phyloP scores from a whole-genome alignment of 2,329 filamentous ascomycete genomes.

The Alternaria metachromatica region DNA sequence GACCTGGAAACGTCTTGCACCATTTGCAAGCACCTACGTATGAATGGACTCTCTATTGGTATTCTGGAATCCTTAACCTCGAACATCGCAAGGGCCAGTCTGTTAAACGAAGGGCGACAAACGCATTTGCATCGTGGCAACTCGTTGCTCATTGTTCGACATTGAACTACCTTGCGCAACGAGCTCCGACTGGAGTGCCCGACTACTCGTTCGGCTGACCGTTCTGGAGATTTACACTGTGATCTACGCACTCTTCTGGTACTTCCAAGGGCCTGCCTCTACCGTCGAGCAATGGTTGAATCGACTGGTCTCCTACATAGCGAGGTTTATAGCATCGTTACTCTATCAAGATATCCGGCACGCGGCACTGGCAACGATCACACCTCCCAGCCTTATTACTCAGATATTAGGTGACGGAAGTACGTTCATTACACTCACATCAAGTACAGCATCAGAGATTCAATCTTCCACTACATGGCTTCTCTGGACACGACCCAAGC shows the following conservation, averaged over 20 bases:
- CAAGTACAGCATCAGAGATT: neutral
- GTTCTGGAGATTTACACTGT: neutral
- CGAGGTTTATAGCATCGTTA: neutral
- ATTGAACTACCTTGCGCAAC: neutral
- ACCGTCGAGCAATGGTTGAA: neutral
- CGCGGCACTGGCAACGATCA: neutral
- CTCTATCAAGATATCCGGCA: neutral
- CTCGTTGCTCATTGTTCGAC: neutral
- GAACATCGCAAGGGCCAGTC: neutral
- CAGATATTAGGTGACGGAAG: neutral
- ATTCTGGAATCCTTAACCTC: neutral
- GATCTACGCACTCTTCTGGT: neutral
- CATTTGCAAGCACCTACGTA: neutral
- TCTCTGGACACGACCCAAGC: neutral
- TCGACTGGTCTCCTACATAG: neutral
- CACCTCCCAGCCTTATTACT: neutral
- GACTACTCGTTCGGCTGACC: neutral
- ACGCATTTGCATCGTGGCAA: neutral
- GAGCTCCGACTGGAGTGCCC: rapidly evolving
- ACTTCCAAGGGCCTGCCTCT: neutral
- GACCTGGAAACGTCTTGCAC: neutral
- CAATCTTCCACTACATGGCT: neutral
- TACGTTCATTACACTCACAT: neutral
- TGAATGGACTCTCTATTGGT: neutral
- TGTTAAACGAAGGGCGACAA: neutral